Evolutionary conservation across 305 asterid species (phyloP).

Genomic region (Fraxinus platypoda): DNA sequence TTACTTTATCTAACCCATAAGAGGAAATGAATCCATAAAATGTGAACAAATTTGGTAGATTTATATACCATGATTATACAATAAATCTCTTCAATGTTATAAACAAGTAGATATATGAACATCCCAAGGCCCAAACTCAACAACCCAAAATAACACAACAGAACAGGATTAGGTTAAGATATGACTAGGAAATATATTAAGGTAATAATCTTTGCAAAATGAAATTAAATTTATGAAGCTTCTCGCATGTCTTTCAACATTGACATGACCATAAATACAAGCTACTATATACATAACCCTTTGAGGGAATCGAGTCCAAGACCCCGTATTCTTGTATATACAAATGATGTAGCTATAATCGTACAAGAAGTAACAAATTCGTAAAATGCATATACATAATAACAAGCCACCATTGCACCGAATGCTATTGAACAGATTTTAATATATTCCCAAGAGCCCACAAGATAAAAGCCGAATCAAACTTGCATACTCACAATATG

Average conservation of each 20-base stretch:
- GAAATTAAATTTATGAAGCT: not conserved
- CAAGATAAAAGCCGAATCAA: constrained; percentile 26
- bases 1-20: not conserved
- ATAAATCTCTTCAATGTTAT: not conserved
- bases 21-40: not conserved
- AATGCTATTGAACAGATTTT: constrained; percentile 15
- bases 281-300: not conserved
- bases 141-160: not conserved
- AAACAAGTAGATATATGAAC: not conserved
- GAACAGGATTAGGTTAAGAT: not conserved
- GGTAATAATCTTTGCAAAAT: not conserved
- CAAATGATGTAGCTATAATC: constrained; percentile 28
- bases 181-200: not conserved
- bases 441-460: constrained; percentile 21
- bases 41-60: not conserved
- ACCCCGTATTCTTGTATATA: not conserved
- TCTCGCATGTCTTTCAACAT: not conserved
- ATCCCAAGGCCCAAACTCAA: not conserved
- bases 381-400: constrained; percentile 21
- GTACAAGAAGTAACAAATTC: constrained; percentile 15
- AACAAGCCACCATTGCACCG: constrained; percentile 16
- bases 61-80: not conserved
- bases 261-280: not conserved
- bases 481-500: constrained; percentile 39
- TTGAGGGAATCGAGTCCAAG: not conserved